phyloP scores from a whole-genome alignment of 129 eudicot species.

The Dittrichia graveolens region DNA sequence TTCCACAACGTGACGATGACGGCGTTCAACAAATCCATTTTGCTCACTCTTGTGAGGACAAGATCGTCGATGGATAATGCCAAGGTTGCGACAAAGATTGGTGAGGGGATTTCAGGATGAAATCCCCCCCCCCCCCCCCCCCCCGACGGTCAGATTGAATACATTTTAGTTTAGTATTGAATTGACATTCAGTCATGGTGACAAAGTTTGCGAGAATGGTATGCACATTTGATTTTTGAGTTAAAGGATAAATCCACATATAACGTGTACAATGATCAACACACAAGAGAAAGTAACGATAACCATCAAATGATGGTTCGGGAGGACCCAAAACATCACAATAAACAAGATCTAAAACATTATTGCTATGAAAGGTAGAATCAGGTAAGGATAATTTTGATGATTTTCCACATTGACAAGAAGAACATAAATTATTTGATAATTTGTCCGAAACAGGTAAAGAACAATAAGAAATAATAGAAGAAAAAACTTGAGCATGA shows the following conservation, averaged over 20 bases:
- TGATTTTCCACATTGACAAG: conserved; percentile 19
- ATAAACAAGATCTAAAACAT: conserved; percentile 12
- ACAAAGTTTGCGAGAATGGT: neutral
- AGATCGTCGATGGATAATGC: conserved; percentile 5
- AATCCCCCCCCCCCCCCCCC: neutral
- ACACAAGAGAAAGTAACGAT: too few relatives aligned
- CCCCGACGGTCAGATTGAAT: neutral
- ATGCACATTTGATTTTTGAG: neutral
- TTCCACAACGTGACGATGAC: neutral
- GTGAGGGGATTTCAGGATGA: neutral
- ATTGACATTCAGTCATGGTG: neutral
- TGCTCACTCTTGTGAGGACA: neutral
- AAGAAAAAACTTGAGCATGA: too few relatives aligned
- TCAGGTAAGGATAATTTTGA: neutral
- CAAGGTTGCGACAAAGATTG: neutral
- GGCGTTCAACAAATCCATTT: neutral
- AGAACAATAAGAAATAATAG: too few relatives aligned
- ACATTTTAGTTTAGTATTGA: neutral
- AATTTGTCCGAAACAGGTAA: neutral
- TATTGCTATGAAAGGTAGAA: neutral
- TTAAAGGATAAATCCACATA: neutral
- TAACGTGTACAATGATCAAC: too few relatives aligned
- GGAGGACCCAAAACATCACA: conserved; percentile 1
- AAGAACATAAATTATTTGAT: conserved; percentile 14
- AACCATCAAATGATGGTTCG: too few relatives aligned